Base-by-base conservation (phyloP, 495 filamentous ascomycete species). In the Elaphomyces granulatus region DNA sequence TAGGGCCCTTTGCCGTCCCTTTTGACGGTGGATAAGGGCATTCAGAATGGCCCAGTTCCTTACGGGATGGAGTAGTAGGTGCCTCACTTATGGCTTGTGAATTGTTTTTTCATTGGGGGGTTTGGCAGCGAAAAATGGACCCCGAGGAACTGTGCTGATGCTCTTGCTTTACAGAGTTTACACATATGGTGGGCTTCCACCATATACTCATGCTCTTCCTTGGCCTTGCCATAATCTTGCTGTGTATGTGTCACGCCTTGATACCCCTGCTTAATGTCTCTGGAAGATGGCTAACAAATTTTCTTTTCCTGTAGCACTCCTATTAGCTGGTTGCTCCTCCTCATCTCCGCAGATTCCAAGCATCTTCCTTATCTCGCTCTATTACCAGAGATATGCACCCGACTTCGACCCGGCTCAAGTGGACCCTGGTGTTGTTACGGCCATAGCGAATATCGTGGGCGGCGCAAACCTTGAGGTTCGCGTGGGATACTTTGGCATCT, bases 131-230 rank as follows among this genome's bases (percentile, higher is more conserved):
- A n/a, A n/a, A n/a, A n/a, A n/a, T n/a, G n/a, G n/a, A n/a, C n/a
- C n/a, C n/a, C n/a, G n/a, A n/a, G n/a, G n/a, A n/a, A n/a, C n/a
- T n/a, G n/a, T n/a, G n/a, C 35, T 17, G 23, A 33, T 43, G 35
- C 36, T 20, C 1, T 19, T 9, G 20, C n/a, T 17, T 7, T 10
- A 33, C 49, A 94, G 86, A 85, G 51, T 75, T 88, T 52, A 71
- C 95, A 64, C 88, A 90, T 43, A 85, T 94, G 64, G 77, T 99
- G 44, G 90, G 92, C 45, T 99, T 96, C 62, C 90, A 99, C 63
- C 90, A 99, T 74, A 82, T 95, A 34, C 71, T 99, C 48, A 96
- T 99, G 90, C 82, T 96, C 48, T 63, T 99, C 37, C 94, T 98
- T 51, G 86, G 85, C 28, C 68, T 95, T 34, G 74, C 87, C 1